phyloP scores from a whole-genome alignment of 202 grass and related monocot genomes.

The Alloteropsis angusta region DNA sequence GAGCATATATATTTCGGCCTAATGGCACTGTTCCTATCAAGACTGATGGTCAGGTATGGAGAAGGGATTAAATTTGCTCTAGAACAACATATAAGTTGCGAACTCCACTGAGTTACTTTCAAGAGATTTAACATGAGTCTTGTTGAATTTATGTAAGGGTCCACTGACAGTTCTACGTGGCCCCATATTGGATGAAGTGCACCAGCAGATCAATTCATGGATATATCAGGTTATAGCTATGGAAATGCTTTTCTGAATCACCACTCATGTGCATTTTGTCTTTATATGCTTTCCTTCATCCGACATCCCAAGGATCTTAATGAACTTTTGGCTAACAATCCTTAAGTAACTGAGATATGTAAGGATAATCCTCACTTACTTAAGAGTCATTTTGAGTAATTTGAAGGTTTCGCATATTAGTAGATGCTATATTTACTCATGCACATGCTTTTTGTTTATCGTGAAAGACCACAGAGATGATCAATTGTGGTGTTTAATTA shows the following conservation, averaged over 20 bases:
- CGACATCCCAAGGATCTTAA: background rate
- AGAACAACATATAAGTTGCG: constrained; percentile 12
- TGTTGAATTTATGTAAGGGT: constrained; percentile 37
- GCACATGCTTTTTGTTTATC: background rate
- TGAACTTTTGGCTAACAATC: background rate
- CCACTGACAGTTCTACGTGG: constrained; percentile 63
- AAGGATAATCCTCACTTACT: background rate
- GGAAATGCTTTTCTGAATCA: constrained; percentile 12
- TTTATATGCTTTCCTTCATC: constrained; percentile 1
- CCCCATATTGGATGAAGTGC: constrained; percentile 86
- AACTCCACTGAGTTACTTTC: background rate
- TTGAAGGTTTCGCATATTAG: background rate
- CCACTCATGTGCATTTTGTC: background rate
- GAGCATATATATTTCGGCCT: constrained; percentile 91
- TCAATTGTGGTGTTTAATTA: background rate
- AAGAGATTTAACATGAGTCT: background rate
- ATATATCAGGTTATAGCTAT: constrained; percentile 72
- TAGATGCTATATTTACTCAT: background rate
- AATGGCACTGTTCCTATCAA: constrained; percentile 68
- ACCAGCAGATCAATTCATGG: constrained; percentile 92
- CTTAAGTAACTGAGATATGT: background rate
- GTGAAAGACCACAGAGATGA: constrained; percentile 4
- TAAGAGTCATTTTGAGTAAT: background rate
- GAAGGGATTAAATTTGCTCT: constrained; percentile 11
- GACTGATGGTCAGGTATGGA: constrained; percentile 44